Evolutionary conservation across 257 asterid species (phyloP), one percentile per base, ranked within the genome.

Genomic region (Solanum virginianum): DNA sequence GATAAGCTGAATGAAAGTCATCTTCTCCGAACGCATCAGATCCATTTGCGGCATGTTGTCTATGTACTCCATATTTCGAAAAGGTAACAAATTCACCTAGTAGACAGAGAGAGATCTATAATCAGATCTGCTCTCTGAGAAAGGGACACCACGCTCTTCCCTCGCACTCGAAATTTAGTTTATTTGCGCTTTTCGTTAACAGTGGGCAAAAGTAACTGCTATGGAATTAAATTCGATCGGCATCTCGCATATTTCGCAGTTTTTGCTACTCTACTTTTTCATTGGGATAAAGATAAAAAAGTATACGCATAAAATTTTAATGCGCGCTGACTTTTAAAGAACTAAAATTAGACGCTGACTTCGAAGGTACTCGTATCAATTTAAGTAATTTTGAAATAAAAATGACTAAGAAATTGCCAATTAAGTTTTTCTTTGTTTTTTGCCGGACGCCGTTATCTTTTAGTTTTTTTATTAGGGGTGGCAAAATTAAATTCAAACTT

Each of bases 1-100:
- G 80, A 97, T 95, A 87, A 97, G 98, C 81, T 95, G 99, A 87
- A 92, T 97, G 39, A 89, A 90, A 80, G 91, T 92, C 99, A 97
- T 95, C 95, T 92, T 91, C 95, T 97, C 99, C 88, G 99, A 95
- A 88, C 99, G 98, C 98, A 95, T 95, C 95, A 95, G 99, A 95
- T 95, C 99, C 99, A 94, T 91, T 84, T 86, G 72, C 41, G 99
- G 95, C 90, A 94, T 89, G 84, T 88, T 92, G 86, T 90, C 90
- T 63, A 94, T 85, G 92, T 80, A 93, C 90, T 93, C 93, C 99
- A 95, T 95, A 85, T 87, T 88, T 89, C 89, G 84, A 7, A 81
- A 68, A 68, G 88, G 88, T 62, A 24, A 62, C 17, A 62, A 49
- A 62, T 66, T 15, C 22, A 32, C 22, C 22, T 7, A 68, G 83